A percentile compares a stretch with the other conserved stretches of the same genome.
phyloP scores from a whole-genome alignment of 306 rosid genomes.

The Vigna mungo region DNA sequence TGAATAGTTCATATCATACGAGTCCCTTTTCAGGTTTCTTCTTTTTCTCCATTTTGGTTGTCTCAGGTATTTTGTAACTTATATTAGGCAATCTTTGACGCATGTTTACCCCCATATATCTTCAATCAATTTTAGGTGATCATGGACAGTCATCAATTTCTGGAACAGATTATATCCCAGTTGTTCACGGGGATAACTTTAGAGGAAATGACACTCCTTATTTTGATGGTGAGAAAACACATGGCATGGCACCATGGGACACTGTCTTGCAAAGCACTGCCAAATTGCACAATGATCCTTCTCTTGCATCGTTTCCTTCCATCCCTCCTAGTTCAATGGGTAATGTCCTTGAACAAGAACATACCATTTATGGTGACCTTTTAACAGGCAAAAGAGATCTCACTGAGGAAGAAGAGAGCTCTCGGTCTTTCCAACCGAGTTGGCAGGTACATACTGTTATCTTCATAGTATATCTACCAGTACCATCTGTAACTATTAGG shows the following conservation, averaged over 20 bases:
- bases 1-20: slow-evolving; percentile 39
- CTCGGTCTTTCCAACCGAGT: slow-evolving; percentile 57
- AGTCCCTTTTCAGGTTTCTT: slow-evolving; percentile 47
- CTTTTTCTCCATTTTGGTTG: slow-evolving; percentile 27
- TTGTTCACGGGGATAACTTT: slow-evolving; percentile 52
- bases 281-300: slow-evolving; percentile 56
- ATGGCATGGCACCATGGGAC: slow-evolving; percentile 71
- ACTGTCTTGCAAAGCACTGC: slow-evolving; percentile 55
- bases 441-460: slow-evolving; percentile 73
- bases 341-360: slow-evolving; percentile 56
- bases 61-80: slow-evolving; percentile 10
- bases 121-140: slow-evolving; percentile 51
- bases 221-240: slow-evolving; percentile 55
- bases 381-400: slow-evolving; percentile 47
- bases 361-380: slow-evolving; percentile 43
- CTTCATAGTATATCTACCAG: slow-evolving; percentile 26
- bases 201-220: slow-evolving; percentile 48
- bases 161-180: slow-evolving; percentile 58
- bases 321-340: slow-evolving; percentile 53
- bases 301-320: slow-evolving; percentile 58
- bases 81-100: slow-evolving; percentile 21
- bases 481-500: slow-evolving; percentile 10
- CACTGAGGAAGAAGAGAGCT: slow-evolving; percentile 53
- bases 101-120: slow-evolving; percentile 5
- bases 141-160: slow-evolving; percentile 60